These are phyloP conservation scores for Laguncularia racemosa DNA, from an alignment of 345 rosid genomes.

Conservation along the genomic window DNA sequence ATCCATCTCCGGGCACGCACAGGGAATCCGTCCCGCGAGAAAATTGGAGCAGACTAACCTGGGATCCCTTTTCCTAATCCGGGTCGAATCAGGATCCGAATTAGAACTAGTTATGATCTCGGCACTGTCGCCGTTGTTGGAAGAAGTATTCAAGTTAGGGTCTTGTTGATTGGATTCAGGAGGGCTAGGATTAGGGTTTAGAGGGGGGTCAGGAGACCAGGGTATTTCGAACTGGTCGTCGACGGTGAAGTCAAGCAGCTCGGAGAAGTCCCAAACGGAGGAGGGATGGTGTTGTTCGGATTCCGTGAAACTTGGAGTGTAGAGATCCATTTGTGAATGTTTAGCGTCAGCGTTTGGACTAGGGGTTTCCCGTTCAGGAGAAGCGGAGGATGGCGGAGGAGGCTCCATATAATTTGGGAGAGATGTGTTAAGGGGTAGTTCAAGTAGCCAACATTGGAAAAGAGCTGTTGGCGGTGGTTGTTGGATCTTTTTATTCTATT, in stretches of 20 bases:
- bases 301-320: conserved; percentile 24
- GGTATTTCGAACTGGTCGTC: conserved; percentile 52
- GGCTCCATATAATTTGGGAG: conserved; percentile 1
- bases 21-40: conserved; percentile 71
- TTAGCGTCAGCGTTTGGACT: not conserved
- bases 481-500: not conserved
- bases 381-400: not conserved
- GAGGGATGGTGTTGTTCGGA: conserved; percentile 23
- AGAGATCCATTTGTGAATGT: conserved; percentile 25
- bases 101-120: not conserved
- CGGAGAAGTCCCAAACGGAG: conserved; percentile 75
- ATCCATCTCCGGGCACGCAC: conserved; percentile 93
- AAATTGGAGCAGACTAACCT: conserved; percentile 78
- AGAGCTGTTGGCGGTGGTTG: not conserved
- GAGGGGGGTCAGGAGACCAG: conserved; percentile 17
- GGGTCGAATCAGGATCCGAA: conserved; percentile 12
- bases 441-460: not conserved
- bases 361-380: not conserved
- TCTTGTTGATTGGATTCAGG: not conserved
- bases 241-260: conserved; percentile 64
- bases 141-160: not conserved
- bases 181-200: conserved; percentile 16
- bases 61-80: conserved; percentile 91
- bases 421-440: not conserved
- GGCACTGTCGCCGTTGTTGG: not conserved